phyloP scores from a whole-genome alignment of 2,329 filamentous ascomycete species.

The Cladophialophora bantiana region DNA sequence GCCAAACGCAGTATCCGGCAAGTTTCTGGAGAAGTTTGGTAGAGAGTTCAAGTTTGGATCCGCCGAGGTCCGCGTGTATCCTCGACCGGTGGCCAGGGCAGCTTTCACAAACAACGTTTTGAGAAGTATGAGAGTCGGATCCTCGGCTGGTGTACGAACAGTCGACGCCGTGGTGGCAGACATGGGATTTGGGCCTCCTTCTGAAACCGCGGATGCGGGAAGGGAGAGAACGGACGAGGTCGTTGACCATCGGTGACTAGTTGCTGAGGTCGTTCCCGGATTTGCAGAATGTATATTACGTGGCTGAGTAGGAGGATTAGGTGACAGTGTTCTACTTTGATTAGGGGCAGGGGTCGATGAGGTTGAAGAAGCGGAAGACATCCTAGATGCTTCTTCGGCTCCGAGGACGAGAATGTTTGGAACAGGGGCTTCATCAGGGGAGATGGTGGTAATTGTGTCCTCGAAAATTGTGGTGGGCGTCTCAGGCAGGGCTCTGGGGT shows the following conservation, averaged over 20 bases:
- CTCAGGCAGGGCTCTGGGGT: slow-evolving; percentile 65
- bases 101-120: slow-evolving; percentile 83
- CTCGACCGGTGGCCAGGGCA: slow-evolving; percentile 54
- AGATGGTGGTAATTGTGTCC: slow-evolving; percentile 74
- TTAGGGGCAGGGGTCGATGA: slow-evolving; percentile 27
- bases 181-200: slow-evolving; percentile 44
- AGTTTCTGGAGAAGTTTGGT: slow-evolving; percentile 75
- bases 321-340: slow-evolving; percentile 28
- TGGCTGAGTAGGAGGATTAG: slow-evolving; percentile 19
- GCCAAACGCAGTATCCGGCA: slow-evolving; percentile 81
- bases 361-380: slow-evolving; percentile 29
- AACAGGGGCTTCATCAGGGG: slow-evolving; percentile 76
- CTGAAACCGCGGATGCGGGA: slow-evolving; percentile 63
- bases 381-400: slow-evolving; percentile 61
- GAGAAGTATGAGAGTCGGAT: slow-evolving; percentile 76
- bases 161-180: slow-evolving; percentile 57
- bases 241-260: slow-evolving; percentile 71
- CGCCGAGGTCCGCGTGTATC: slow-evolving; percentile 31
- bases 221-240: slow-evolving; percentile 78
- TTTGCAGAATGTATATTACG: slow-evolving; percentile 32
- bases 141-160: slow-evolving; percentile 63
- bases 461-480: slow-evolving; percentile 96
- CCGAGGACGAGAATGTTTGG: slow-evolving; percentile 90
- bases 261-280: slow-evolving; percentile 32
- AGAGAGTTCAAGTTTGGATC: slow-evolving; percentile 70